Conservation (phyloP, 441 rosid genomes). For the Pelargonium cotyledonis region DNA sequence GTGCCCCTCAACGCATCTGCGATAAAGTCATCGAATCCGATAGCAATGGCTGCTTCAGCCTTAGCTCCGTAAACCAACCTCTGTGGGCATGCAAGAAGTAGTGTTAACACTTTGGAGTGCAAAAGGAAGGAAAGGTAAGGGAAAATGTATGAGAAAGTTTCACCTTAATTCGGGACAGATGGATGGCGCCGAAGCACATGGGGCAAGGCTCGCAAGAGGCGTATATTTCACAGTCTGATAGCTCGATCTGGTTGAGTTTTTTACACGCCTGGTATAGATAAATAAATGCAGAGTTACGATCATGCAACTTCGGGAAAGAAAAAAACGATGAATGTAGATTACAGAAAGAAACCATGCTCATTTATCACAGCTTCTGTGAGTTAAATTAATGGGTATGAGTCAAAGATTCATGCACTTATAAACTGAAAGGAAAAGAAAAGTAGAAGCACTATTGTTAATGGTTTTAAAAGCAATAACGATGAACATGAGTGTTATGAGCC, state of each 20-base stretch:
- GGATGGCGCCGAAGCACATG: slow-evolving; percentile 94
- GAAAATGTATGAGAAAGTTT: background rate
- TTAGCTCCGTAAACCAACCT: slow-evolving; percentile 73
- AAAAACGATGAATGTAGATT: too few species aligned
- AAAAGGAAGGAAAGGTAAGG: too few species aligned
- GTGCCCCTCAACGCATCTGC: slow-evolving; percentile 77
- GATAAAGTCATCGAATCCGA: slow-evolving; percentile 68
- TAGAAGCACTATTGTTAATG: too few species aligned
- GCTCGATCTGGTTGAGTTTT: slow-evolving; percentile 72
- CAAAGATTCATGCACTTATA: too few species aligned
- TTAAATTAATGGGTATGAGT: too few species aligned
- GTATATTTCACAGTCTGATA: slow-evolving; percentile 79
- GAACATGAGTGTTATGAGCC: too few species aligned
- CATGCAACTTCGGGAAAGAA: background rate
- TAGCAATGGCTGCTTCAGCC: slow-evolving; percentile 83
- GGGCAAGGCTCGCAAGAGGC: slow-evolving; percentile 97
- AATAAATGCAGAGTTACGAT: background rate
- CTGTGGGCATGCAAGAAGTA: slow-evolving; percentile 23
- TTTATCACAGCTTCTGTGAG: too few species aligned
- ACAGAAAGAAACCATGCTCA: background rate
- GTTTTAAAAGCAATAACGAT: too few species aligned
- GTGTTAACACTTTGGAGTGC: background rate
- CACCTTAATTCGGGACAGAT: slow-evolving; percentile 84
- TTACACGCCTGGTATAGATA: slow-evolving; percentile 60
- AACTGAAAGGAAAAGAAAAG: too few species aligned